Evolutionary conservation across 768 basidiomycete genomes (phyloP), one percentile per base, ranked within the genome.

Genomic region (Leccinum ochraceum): DNA sequence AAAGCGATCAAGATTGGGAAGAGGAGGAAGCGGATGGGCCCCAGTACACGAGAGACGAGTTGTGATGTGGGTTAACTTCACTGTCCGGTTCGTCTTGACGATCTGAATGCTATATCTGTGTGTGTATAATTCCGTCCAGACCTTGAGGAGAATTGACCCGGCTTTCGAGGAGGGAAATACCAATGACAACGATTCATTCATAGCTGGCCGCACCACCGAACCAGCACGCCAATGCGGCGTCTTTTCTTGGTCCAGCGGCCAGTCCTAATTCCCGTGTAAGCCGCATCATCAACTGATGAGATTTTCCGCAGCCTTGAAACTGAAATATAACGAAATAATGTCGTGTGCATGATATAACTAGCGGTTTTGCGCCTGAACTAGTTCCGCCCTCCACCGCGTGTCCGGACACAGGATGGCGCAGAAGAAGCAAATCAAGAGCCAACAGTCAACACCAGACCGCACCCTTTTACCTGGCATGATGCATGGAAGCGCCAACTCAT

Each of bases 21-120:
- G 66, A 73, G 61, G 71, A 72, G 62, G 70, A 76, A 58, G 69
- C 68, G 68, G 67, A 72, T 69, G 69, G 72, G 62, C 60, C 63
- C 63, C 69, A 59, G 63, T 65, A 68, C 59, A 64, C 57, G 59
- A 71, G 69, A 71, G 69, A 74, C 50, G 69, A 73, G 68, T 53
- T 76, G 61, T 74, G 60, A 74, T 55, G 70, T 74, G 56, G 64
- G 69, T 70, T 51, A 57, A 56, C 61, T 66, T 54, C 20, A 48
- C 67, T 55, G 50, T 64, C 50, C 60, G 50, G 26, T 59, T 54
- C 30, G 28, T 60, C 69, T 42, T 61, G 56, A 60, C 37, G 36
- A 46, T 59, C 54, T 67, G 50, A 60, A 72, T 65, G 42, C 50
- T 57, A 68, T 60, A 34, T 56, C 11, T 56, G 52, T 44, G 53